Percentiles rank a stretch among this genome's conserved stretches.
Conservation (phyloP, 2,329 filamentous ascomycete species). For the Cytospora leucostoma region DNA sequence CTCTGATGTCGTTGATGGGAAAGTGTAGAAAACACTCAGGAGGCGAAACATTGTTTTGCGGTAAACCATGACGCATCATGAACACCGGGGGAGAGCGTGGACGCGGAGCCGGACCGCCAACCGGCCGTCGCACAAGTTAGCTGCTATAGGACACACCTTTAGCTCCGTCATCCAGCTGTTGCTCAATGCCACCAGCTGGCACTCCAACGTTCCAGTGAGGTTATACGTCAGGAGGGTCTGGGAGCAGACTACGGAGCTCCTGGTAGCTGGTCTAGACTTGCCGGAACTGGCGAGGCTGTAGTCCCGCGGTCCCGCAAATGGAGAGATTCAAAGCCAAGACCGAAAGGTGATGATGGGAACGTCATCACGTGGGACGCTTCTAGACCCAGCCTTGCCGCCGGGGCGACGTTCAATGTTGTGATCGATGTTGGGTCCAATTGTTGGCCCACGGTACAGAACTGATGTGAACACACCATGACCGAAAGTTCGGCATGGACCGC, state of each 20-base stretch:
- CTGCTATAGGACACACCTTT: neutral
- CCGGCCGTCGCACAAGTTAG: neutral
- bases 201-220: neutral
- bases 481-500: neutral
- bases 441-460: neutral
- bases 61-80: neutral
- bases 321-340: constrained; percentile 2
- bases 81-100: neutral
- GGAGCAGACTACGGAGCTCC: neutral
- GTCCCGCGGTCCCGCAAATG: constrained; percentile 9
- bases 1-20: too few relatives aligned
- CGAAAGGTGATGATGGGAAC: neutral
- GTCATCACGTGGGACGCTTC: constrained; percentile 19
- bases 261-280: neutral
- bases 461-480: neutral
- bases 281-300: constrained; percentile 4
- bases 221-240: neutral
- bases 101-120: constrained; percentile 14
- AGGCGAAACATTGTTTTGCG: neutral
- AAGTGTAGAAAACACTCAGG: neutral
- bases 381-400: constrained; percentile 19
- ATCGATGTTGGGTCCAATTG: too few relatives aligned
- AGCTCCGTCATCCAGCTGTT: neutral
- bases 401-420: constrained; percentile 4
- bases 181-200: neutral